Evolutionary conservation across 495 filamentous ascomycete species (phyloP).

Genomic region (Thozetella sp.): DNA sequence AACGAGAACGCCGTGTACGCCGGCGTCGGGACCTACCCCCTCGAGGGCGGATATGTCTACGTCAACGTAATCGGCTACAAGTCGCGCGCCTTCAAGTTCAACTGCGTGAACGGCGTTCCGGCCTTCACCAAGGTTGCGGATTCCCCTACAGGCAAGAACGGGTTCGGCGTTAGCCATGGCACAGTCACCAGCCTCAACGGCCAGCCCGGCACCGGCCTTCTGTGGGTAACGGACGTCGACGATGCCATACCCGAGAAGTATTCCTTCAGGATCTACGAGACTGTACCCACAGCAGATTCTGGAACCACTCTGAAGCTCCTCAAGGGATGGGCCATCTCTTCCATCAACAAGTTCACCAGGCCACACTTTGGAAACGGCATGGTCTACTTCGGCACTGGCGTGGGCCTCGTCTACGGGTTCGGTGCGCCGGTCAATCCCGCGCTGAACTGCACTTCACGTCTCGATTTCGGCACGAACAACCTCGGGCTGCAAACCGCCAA

Average conservation of each 20-base stretch:
- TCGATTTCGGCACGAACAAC: conserved; percentile 28
- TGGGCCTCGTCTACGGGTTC: conserved; percentile 33
- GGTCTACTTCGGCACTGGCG: conserved; percentile 29
- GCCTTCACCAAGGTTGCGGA: conserved; percentile 37
- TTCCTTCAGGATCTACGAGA: conserved; percentile 42
- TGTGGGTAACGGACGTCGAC: conserved; percentile 40
- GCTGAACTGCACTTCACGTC: conserved; percentile 33
- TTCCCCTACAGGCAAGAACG: conserved; percentile 26
- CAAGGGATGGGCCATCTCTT: conserved; percentile 27
- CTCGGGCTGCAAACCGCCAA: conserved; percentile 19
- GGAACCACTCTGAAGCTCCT: conserved; percentile 32
- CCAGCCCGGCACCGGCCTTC: conserved; percentile 33
- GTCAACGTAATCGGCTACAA: conserved; percentile 33
- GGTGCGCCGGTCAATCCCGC: conserved; percentile 42
- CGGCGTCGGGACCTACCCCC: conserved; percentile 37
- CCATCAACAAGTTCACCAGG: conserved; percentile 36
- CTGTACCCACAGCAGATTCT: conserved; percentile 34
- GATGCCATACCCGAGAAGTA: conserved; percentile 37
- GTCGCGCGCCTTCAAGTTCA: conserved; percentile 37
- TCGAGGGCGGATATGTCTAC: conserved; percentile 43
- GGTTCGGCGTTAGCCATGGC: conserved; percentile 37
- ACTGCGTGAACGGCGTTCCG: conserved; percentile 25
- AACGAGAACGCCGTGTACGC: conserved; percentile 36
- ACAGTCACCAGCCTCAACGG: conserved; percentile 39
- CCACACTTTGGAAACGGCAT: conserved; percentile 38